Conservation (phyloP, 768 basidiomycete species). For the Auricularia auricula-judae region DNA sequence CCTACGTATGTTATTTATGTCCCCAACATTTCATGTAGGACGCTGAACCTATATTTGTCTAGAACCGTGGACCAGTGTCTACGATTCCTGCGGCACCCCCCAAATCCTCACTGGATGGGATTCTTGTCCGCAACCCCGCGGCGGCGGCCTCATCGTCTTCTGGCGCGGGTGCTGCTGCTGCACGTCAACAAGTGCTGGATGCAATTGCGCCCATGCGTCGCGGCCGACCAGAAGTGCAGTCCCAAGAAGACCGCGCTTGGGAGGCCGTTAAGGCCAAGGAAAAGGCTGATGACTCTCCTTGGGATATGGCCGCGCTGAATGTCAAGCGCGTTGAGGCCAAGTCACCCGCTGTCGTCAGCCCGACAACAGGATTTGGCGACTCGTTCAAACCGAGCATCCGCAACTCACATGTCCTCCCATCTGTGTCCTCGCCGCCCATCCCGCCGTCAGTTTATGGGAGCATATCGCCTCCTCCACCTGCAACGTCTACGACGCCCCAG, state of each 20-base stretch:
- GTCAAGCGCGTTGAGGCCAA: conserved; percentile 14
- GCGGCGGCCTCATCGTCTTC: too few relatives aligned
- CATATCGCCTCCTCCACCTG: conserved; percentile 4
- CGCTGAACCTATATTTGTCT: conserved; percentile 2
- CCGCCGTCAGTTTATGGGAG: neutral
- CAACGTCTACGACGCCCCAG: conserved; percentile 1
- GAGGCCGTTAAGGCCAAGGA: conserved; percentile 22
- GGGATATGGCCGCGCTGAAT: conserved; percentile 3
- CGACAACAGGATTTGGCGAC: conserved; percentile 45
- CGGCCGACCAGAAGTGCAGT: conserved; percentile 40
- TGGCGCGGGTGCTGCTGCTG: conserved; percentile 38
- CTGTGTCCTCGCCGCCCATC: neutral
- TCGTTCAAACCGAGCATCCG: conserved; percentile 21
- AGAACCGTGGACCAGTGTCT: conserved; percentile 9
- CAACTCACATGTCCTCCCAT: neutral
- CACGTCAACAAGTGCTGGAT: conserved; percentile 67
- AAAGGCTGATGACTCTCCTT: neutral
- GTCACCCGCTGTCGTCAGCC: conserved; percentile 1
- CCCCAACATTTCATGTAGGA: neutral
- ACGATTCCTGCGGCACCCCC: conserved; percentile 4
- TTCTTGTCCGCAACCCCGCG: neutral
- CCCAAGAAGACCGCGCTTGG: conserved; percentile 41
- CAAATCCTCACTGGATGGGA: conserved; percentile 1
- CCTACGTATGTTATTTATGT: conserved; percentile 35
- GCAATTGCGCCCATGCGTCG: conserved; percentile 72